Evolutionary conservation across 208 protist genomes (phyloP).

Genomic region (Borovskyia barvae): DNA sequence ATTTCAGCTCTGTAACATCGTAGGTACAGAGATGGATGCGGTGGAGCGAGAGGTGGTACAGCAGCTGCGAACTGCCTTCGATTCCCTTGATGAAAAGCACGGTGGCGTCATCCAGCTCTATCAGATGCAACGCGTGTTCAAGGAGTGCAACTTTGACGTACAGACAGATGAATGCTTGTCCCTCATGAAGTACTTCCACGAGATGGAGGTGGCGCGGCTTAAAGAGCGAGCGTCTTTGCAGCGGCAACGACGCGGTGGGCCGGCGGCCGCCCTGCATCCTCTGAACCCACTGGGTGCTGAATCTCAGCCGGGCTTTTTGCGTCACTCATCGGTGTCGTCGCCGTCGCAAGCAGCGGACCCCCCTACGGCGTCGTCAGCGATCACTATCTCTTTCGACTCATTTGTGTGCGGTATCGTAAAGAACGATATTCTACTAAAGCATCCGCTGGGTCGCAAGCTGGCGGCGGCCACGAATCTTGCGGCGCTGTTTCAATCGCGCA

Average conservation of each 20-base stretch:
- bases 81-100: constrained; percentile 83
- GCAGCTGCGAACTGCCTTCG: constrained; percentile 79
- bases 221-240: not conserved
- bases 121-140: constrained; percentile 67
- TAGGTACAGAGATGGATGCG: constrained; percentile 70
- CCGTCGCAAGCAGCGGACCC: not conserved
- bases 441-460: constrained; percentile 78
- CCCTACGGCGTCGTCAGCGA: constrained; percentile 4
- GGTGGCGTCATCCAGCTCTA: constrained; percentile 69
- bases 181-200: constrained; percentile 79
- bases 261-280: constrained; percentile 2
- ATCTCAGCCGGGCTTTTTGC: not conserved
- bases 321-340: not conserved
- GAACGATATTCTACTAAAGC: constrained; percentile 77
- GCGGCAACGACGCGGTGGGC: constrained; percentile 5
- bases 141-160: constrained; percentile 53
- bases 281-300: not conserved
- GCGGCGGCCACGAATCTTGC: constrained; percentile 79
- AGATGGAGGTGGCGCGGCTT: constrained; percentile 24
- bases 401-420: constrained; percentile 81
- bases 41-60: constrained; percentile 76
- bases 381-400: constrained; percentile 78
- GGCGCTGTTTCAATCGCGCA: constrained; percentile 67
- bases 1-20: constrained; percentile 84
- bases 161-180: constrained; percentile 62